Evolutionary conservation across 2,329 filamentous ascomycete species (phyloP).

Genomic region (Ophiocordyceps unilateralis): DNA sequence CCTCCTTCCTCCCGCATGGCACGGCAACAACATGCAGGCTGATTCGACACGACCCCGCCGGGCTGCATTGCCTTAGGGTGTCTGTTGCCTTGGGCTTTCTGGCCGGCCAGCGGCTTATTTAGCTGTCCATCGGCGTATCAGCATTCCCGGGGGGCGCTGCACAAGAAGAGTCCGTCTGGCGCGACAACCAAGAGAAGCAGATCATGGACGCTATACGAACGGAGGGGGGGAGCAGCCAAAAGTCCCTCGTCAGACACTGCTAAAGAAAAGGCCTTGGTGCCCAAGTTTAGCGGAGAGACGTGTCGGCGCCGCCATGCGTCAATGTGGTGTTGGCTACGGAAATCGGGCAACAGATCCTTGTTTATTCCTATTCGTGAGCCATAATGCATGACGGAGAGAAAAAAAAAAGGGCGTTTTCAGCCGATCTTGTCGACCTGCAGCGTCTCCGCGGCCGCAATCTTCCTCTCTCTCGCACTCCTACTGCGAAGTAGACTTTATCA

Average conservation of each 20-base stretch:
- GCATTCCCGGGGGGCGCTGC: neutral
- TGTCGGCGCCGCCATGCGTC: neutral
- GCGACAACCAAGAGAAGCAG: neutral
- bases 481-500: no score
- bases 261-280: neutral
- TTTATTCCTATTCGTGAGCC: no score
- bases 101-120: no score
- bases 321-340: neutral
- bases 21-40: neutral
- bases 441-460: no score
- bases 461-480: no score
- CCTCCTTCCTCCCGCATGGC: neutral
- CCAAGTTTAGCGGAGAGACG: neutral
- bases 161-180: neutral
- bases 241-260: neutral
- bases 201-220: neutral
- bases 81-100: neutral
- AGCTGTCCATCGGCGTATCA: neutral
- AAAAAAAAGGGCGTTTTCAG: no score
- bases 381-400: no score
- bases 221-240: neutral
- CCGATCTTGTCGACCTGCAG: no score
- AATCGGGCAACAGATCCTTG: neutral
- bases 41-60: neutral
- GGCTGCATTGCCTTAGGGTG: neutral